Percentiles rank a stretch among this genome's conserved stretches.
Conservation (phyloP, 2,329 filamentous ascomycete genomes). For the Madurella fahalii region DNA sequence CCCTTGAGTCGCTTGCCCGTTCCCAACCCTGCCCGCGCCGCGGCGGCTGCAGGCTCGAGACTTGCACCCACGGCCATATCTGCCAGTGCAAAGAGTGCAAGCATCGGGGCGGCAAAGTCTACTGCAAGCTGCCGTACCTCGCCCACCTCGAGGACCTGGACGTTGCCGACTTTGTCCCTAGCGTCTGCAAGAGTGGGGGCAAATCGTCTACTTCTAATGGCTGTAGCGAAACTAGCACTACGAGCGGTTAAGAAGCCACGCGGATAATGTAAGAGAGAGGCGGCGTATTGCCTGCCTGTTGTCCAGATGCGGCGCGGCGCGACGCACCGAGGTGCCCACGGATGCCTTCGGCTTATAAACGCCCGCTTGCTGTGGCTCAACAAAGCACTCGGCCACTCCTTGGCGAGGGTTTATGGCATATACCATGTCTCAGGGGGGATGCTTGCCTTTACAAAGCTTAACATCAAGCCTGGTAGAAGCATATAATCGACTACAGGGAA, state of each 20-base stretch:
- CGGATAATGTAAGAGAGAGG: background rate
- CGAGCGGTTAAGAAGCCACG: background rate
- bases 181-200: background rate
- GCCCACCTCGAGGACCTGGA: constrained; percentile 24
- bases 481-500: background rate
- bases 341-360: background rate
- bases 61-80: constrained; percentile 31
- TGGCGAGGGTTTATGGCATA: background rate
- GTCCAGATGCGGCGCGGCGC: background rate
- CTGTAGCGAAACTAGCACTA: background rate
- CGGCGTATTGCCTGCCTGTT: background rate
- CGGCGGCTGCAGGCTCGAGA: constrained; percentile 25
- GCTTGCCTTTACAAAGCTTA: background rate
- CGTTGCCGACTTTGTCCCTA: background rate
- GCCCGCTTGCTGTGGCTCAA: background rate
- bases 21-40: constrained; percentile 29
- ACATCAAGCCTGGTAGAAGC: background rate
- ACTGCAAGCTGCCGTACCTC: constrained; percentile 26
- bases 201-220: background rate
- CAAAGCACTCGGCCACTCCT: background rate
- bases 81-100: constrained; percentile 32
- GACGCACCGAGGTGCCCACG: background rate
- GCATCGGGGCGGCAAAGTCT: constrained; percentile 30
- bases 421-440: too few species aligned
- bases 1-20: constrained; percentile 29